These are phyloP conservation scores for Opeltia flavorubescens DNA, from an alignment of 495 filamentous ascomycete species.

Conservation along the genomic window DNA sequence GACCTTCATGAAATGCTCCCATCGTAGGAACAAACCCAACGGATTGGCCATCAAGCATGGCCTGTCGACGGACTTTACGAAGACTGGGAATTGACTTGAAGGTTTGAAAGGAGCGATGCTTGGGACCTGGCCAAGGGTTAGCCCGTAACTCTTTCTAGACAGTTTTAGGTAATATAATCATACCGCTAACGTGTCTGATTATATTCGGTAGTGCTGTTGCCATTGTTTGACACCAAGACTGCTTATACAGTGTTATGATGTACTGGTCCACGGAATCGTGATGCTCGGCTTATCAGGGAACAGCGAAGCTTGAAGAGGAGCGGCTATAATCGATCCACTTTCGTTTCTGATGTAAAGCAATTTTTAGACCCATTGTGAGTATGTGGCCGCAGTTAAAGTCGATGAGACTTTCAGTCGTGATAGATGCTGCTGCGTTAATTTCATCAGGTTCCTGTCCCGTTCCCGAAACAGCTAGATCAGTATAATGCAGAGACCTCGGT, in stretches of 20 bases:
- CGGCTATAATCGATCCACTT: not conserved
- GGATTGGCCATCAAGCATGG: slow-evolving; percentile 36
- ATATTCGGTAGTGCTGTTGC: not conserved
- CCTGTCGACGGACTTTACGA: slow-evolving; percentile 53
- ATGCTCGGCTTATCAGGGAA: not conserved
- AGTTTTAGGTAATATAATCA: too few species aligned
- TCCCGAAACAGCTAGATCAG: not conserved
- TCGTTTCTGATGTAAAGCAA: not conserved
- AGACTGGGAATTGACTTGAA: slow-evolving; percentile 59
- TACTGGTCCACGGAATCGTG: too few species aligned
- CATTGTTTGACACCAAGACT: too few species aligned
- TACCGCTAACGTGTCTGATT: not conserved
- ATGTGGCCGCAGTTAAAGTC: not conserved
- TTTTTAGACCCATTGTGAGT: not conserved
- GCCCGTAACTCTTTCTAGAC: not conserved
- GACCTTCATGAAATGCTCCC: slow-evolving; percentile 88
- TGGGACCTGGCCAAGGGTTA: not conserved
- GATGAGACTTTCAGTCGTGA: not conserved
- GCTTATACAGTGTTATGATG: too few species aligned
- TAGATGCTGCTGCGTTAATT: slow-evolving; percentile 3
- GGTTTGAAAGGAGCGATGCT: slow-evolving; percentile 41
- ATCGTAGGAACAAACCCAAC: slow-evolving; percentile 91
- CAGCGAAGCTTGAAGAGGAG: not conserved
- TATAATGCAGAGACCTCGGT: too few species aligned
- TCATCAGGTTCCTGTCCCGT: too few species aligned